A percentile compares a stretch with the other conserved stretches of the same genome.
Evolutionary conservation across 1,139 yeast genomes (phyloP).

Genomic region (Saccharomyces hybrid): DNA sequence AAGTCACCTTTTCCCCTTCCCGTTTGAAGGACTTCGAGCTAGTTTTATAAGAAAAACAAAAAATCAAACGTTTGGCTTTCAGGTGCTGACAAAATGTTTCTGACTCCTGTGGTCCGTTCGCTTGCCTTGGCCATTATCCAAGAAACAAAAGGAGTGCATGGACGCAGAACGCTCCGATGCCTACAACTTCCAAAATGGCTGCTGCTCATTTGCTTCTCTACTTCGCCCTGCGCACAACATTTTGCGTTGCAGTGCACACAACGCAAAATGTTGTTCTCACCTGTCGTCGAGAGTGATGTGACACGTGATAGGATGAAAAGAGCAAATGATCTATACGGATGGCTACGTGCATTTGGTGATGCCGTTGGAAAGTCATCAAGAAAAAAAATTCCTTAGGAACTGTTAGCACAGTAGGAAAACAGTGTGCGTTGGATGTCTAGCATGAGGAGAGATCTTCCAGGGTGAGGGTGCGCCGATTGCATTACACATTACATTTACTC

Average conservation of each 20-base stretch:
- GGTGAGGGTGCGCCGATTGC: neutral
- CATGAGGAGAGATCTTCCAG: neutral
- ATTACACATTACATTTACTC: neutral
- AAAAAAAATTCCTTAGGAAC: neutral
- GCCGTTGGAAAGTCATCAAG: neutral
- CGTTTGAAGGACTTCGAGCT: neutral
- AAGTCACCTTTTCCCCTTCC: neutral
- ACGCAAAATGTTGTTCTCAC: no score
- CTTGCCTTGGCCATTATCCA: neutral
- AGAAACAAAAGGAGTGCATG: neutral
- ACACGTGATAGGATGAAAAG: neutral
- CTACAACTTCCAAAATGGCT: neutral
- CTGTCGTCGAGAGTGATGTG: neutral
- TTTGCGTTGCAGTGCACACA: neutral
- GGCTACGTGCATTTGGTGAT: neutral
- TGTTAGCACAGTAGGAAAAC: neutral
- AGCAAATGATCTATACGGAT: neutral
- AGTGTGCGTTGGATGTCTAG: neutral
- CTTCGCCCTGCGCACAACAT: neutral
- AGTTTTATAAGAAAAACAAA: neutral
- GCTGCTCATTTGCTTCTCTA: neutral
- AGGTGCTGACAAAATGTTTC: neutral
- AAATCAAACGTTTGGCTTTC: neutral
- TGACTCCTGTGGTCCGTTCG: neutral
- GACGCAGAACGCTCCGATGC: neutral